phyloP scores from a whole-genome alignment of 192 early-diverging fungal genomes.

The Dispira simplex region DNA sequence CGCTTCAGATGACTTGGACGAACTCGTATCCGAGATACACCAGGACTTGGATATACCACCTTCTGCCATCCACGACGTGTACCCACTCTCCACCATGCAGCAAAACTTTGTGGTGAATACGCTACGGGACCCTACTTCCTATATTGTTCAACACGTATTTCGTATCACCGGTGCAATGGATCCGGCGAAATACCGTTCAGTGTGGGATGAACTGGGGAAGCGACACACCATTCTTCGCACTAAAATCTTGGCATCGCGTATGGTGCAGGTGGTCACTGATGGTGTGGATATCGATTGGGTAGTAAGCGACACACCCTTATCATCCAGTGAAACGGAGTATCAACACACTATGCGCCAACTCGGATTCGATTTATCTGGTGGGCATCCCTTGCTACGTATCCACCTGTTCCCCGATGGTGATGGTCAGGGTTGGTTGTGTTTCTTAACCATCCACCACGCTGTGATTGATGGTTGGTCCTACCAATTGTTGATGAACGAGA shows the following conservation, averaged over 20 bases:
- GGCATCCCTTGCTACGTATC: no score
- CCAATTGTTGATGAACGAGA: not conserved
- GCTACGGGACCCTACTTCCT: not conserved
- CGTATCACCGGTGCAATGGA: not conserved
- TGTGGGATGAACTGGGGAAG: not conserved
- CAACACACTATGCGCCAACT: no score
- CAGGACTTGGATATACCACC: not conserved
- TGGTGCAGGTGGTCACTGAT: not conserved
- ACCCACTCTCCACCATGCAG: slow-evolving; percentile 1
- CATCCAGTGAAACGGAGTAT: no score
- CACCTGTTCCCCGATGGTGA: no score
- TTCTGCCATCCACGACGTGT: not conserved
- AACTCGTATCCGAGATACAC: not conserved
- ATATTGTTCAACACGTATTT: slow-evolving; percentile 9
- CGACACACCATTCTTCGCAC: slow-evolving; percentile 6
- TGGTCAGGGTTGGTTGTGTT: not conserved
- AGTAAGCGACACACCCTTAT: no score
- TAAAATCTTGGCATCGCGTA: not conserved
- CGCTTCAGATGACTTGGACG: not conserved
- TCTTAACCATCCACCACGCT: slow-evolving; percentile 11
- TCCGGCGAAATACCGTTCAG: no score
- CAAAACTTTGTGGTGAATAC: slow-evolving; percentile 6
- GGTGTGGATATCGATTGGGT: not conserved
- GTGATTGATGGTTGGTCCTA: slow-evolving; percentile 6
- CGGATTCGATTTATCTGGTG: no score